These are phyloP conservation scores for Epichloe sp. DNA, from an alignment of 2,329 filamentous ascomycete species.

Conservation along the genomic window DNA sequence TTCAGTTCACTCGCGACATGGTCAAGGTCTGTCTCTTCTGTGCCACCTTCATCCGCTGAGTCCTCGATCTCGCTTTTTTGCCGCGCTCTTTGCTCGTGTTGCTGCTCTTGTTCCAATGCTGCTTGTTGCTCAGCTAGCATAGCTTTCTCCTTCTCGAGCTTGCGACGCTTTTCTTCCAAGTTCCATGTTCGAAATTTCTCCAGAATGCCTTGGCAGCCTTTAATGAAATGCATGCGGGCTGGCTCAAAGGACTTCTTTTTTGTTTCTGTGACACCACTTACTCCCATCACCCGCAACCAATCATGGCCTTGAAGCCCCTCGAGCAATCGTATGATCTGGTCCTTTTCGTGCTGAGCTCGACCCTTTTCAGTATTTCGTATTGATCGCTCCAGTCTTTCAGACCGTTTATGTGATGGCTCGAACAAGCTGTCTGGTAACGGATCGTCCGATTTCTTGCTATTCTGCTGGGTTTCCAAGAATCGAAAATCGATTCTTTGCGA, in stretches of 20 bases:
- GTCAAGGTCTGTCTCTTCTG: constrained; percentile 10
- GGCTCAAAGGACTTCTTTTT: constrained; percentile 84
- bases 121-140: constrained; percentile 6
- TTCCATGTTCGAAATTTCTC: constrained; percentile 84
- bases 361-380: constrained; percentile 53
- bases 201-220: constrained; percentile 66
- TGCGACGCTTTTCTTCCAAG: constrained; percentile 74
- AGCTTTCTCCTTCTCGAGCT: constrained; percentile 56
- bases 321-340: constrained; percentile 52
- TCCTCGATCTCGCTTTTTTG: constrained; percentile 15
- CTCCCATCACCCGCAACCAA: constrained; percentile 85
- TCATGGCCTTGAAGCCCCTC: constrained; percentile 82
- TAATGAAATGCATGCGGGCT: constrained; percentile 73
- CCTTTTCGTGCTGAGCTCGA: constrained; percentile 52
- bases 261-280: constrained; percentile 71
- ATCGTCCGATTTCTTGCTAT: constrained; percentile 33
- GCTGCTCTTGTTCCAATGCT: constrained; percentile 22
- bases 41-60: constrained; percentile 23
- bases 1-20: constrained; percentile 7
- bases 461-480: constrained; percentile 35
- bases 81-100: constrained; percentile 14
- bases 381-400: constrained; percentile 46
- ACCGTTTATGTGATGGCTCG: constrained; percentile 41
- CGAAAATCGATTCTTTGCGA: constrained; percentile 43
- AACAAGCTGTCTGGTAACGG: constrained; percentile 44